These are phyloP conservation scores for Rhamnella rubrinervis DNA, from an alignment of 331 rosid species.

Conservation along the genomic window DNA sequence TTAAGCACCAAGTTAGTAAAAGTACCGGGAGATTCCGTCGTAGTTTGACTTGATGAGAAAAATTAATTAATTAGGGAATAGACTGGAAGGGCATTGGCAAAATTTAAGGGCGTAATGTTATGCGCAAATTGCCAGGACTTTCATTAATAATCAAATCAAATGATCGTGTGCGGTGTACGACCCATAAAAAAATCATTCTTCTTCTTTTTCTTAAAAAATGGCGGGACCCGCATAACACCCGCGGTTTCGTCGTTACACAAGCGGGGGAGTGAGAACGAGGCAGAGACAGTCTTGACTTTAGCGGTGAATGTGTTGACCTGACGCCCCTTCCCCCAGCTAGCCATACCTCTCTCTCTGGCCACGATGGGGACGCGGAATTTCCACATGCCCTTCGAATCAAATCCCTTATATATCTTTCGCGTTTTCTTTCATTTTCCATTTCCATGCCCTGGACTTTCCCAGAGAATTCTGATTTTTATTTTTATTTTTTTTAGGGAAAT, in stretches of 20 bases:
- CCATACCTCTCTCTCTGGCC: background rate
- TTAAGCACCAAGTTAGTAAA: no score
- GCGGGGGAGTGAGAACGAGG: background rate
- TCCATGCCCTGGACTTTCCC: background rate
- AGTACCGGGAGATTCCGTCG: no score
- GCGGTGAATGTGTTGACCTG: background rate
- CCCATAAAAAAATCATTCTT: no score
- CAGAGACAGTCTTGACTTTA: conserved; percentile 11
- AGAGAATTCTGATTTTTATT: background rate
- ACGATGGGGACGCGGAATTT: background rate
- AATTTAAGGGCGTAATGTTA: no score
- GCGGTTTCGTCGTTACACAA: conserved; percentile 7
- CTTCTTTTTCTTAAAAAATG: no score
- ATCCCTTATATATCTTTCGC: background rate
- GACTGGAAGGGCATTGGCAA: no score
- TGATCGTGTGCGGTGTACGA: no score
- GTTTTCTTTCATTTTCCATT: conserved; percentile 3
- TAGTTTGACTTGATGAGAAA: no score
- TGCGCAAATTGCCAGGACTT: no score
- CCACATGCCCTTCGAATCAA: background rate
- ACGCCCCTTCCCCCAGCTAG: background rate
- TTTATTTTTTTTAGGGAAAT: background rate
- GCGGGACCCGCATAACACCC: background rate
- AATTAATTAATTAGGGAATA: no score
- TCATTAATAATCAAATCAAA: no score